Evolutionary conservation across 2,329 filamentous ascomycete species (phyloP).

Genomic region (Helminthosporium solani): DNA sequence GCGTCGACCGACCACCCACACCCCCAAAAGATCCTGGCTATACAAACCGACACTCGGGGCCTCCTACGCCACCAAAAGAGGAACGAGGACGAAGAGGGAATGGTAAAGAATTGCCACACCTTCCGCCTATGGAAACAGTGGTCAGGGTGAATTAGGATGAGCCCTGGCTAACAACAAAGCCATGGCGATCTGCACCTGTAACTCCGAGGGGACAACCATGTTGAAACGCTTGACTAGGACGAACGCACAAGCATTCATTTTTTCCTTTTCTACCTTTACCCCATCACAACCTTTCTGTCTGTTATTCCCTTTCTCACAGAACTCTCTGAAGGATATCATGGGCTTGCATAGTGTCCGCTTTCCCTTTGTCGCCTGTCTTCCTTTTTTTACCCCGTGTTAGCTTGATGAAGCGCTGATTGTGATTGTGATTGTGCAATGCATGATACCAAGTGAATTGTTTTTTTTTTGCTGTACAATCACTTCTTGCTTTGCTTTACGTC

Average conservation of each 20-base stretch:
- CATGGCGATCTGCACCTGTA: not conserved
- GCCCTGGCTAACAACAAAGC: not conserved
- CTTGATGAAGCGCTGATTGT: slow-evolving; percentile 1
- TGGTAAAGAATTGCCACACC: slow-evolving; percentile 39
- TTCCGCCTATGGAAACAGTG: slow-evolving; percentile 34
- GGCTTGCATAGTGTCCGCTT: slow-evolving; percentile 2
- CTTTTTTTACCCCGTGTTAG: not conserved
- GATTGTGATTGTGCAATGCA: slow-evolving; percentile 4
- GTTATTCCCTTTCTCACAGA: not conserved
- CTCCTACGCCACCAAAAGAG: slow-evolving; percentile 46
- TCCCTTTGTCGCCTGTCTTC: not conserved
- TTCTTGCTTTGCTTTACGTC: not conserved
- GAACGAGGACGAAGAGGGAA: slow-evolving; percentile 14
- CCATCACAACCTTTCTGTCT: not conserved
- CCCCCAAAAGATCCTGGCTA: slow-evolving; percentile 39
- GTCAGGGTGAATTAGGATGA: slow-evolving; percentile 32
- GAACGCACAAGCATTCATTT: not conserved
- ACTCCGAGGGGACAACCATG: not conserved
- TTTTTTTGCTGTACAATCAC: not conserved
- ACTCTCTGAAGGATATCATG: slow-evolving; percentile 1
- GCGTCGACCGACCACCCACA: slow-evolving; percentile 37
- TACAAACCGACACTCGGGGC: slow-evolving; percentile 29
- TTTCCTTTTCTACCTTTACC: not conserved
- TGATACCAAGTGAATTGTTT: slow-evolving; percentile 4
- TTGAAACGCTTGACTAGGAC: not conserved